A percentile compares a stretch with the other conserved stretches of the same genome.
Evolutionary conservation across 148 eudicot species (phyloP).

Genomic region (Pharnaceum exiguum): DNA sequence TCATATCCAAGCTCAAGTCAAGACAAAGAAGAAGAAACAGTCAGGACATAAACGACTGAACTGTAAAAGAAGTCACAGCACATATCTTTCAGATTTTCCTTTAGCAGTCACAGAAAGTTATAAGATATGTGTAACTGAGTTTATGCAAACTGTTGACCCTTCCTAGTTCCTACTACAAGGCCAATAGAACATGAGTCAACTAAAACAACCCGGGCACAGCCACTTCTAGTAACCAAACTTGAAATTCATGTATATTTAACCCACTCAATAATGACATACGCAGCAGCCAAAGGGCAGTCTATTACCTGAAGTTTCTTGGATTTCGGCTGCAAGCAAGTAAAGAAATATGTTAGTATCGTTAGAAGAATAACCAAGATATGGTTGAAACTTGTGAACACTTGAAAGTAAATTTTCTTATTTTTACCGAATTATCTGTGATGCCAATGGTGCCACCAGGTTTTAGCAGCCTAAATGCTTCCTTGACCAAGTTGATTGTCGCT

Average conservation of each 20-base stretch:
- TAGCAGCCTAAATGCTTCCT: slow-evolving; percentile 84
- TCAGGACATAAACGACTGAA: neutral
- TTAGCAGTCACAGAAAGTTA: too few relatives aligned
- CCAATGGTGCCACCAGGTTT: slow-evolving; percentile 94
- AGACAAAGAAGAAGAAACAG: neutral
- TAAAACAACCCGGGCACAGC: too few relatives aligned
- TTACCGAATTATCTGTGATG: slow-evolving; percentile 89
- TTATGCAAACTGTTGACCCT: too few relatives aligned
- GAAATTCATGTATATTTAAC: neutral
- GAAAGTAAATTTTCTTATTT: neutral
- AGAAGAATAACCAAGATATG: neutral
- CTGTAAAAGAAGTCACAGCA: neutral
- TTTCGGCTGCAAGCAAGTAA: slow-evolving; percentile 65
- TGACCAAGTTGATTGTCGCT: slow-evolving; percentile 71
- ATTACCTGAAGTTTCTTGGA: slow-evolving; percentile 92
- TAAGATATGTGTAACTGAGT: too few relatives aligned
- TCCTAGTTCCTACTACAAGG: too few relatives aligned
- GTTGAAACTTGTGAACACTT: neutral
- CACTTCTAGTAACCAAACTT: neutral
- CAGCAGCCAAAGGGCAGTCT: neutral
- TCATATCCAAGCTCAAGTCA: neutral
- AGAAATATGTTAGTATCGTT: neutral
- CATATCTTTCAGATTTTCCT: too few relatives aligned
- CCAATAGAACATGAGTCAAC: too few relatives aligned
- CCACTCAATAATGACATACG: neutral